Base-by-base conservation (phyloP, 1,284 basidiomycete genomes). In the Cryptococcus maquisensis region DNA sequence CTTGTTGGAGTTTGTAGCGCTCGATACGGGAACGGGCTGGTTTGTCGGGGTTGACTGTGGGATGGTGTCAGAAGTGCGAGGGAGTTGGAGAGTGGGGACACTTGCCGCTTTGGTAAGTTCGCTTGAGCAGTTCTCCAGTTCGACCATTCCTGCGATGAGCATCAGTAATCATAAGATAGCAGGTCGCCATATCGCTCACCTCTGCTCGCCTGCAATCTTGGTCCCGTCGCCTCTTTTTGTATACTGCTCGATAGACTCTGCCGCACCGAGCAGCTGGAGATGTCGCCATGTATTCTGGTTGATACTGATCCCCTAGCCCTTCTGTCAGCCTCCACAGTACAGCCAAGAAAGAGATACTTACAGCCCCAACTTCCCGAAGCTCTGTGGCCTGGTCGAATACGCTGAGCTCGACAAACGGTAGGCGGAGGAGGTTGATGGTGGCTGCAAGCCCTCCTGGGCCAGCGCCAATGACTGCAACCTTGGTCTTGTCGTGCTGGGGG, bases 251-350 rank as follows among this genome's bases (percentile, higher is more conserved):
- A 67, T 56, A n/a, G 52, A 32, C 1, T 62, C 54, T 0, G 64
- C 66, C 4, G 58, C 68, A 4, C 60, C 67, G 20, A 67, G 59
- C 20, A 60, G 54, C 20, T 60, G 52, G 0, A 71, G 55, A 10
- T 65, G 62, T 20, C 65, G 52, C 67, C 67, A 71, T 5, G 65
- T 68, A 49, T 71, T 69, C 51, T 63, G 42, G 49, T 68, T 65
- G 43, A 71, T 59, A 40, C 57, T 61, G 54, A 71, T 71, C 5
- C 69, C 69, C 64, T 65, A n/a, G 41, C 5, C 44, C 3, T 40
- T 12, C n/a, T 7, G 15, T 41, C 44, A 55, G 43, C 44, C 5
- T 41, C 15, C 18, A 15, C 13, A 9, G 24, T 28, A 23, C 3
- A 8, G 4, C 18, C 35, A 13, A 37, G 36, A n/a, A n/a, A 23